Base-by-base conservation (phyloP, 176 grass and related monocot genomes). In the Tillandsia leiboldiana region DNA sequence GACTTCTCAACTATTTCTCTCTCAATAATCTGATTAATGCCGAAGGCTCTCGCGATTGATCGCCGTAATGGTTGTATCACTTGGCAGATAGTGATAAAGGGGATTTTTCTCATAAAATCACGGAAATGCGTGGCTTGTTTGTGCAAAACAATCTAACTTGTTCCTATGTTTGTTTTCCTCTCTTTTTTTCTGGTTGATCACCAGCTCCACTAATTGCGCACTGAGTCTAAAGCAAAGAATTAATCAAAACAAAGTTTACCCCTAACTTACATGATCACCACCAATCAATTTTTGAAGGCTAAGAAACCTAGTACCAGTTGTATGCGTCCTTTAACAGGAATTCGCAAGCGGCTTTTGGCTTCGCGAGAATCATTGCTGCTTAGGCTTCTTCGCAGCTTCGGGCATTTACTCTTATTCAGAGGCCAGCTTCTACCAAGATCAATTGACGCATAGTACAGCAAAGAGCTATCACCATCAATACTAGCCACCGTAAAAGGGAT, bases 371-470 rank as follows among this genome's bases (percentile, higher is more conserved):
- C 75, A 74, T 79, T 79, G 77, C 77, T 92, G 1, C 53, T 57
- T 15, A 57, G 53, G 53, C 53, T 57, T 57, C 53, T 57, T 57
- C 13, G 12, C 53, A 57, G 72, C 77, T 86, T 84, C 62, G 78
- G 70, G 48, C 87, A 81, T 79, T 68, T 69, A 53, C 58, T 78
- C 56, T 78, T 91, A 68, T 78, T 90, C 13, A 71, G 65, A 75
- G 76, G 50, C 68, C 85, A 70, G 57, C 84, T 85, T 51, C 84
- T 82, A 12, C 27, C 84, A 80, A 97, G 81, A 76, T 90, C 72
- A 75, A 97, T 92, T 0, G 93, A 87, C 2, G 93, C 85, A 78
- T 92, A 97, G 74, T 97, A 97, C 53, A 97, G 58, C 50, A 97
- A 65, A 9, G 89, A 92, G 73, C 74, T 90, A 87, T 97, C 86